These are phyloP conservation scores for Scleroderma citrinum DNA, from an alignment of 768 basidiomycete genomes.

Conservation along the genomic window DNA sequence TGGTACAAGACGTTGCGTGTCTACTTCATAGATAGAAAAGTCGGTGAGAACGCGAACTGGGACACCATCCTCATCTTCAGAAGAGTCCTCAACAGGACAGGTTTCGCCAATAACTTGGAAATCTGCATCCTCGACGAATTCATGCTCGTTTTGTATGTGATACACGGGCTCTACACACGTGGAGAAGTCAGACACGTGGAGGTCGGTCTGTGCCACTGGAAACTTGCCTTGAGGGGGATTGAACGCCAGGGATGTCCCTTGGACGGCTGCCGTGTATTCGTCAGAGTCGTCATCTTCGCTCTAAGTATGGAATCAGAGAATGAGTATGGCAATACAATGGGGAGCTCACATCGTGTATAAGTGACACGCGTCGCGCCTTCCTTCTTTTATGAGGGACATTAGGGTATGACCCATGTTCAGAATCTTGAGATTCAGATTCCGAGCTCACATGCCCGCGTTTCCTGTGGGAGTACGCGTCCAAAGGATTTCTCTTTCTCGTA, in stretches of 20 bases:
- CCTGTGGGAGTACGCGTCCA: background rate
- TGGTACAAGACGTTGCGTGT: conserved; percentile 34
- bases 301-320: background rate
- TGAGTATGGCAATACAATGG: background rate
- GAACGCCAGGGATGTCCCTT: background rate
- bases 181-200: background rate
- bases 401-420: background rate
- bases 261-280: background rate
- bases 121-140: conserved; percentile 35
- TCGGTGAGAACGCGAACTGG: conserved; percentile 53
- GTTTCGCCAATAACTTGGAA: conserved; percentile 42
- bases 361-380: background rate
- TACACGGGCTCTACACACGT: conserved; percentile 3
- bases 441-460: background rate
- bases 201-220: background rate
- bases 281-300: background rate
- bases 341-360: background rate
- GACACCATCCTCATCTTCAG: conserved; percentile 32
- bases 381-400: background rate
- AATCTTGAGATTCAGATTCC: conserved; percentile 4
- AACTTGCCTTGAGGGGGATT: conserved; percentile 1
- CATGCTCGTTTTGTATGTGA: conserved; percentile 22
- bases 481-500: conserved; percentile 14
- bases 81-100: conserved; percentile 15
- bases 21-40: conserved; percentile 46